Evolutionary conservation across 495 filamentous ascomycete genomes (phyloP).

Genomic region (Xylaria bambusicola): DNA sequence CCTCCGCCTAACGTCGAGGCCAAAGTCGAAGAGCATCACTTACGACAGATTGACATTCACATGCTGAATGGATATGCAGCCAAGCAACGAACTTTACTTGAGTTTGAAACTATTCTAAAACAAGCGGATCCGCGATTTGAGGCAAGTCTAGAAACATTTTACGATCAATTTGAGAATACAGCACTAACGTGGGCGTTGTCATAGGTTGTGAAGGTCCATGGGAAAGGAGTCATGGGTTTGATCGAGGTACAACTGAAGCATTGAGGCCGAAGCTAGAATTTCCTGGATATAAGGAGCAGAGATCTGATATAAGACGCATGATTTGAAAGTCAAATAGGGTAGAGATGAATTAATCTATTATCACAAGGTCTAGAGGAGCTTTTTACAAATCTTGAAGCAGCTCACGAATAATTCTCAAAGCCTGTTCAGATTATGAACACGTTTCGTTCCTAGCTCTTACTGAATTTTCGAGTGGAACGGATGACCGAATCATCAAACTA

Average conservation of each 20-base stretch:
- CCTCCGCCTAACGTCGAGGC: constrained; percentile 15
- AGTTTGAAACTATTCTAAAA: constrained; percentile 33
- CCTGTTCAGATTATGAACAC: no score
- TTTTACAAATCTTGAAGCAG: no score
- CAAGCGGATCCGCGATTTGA: constrained; percentile 28
- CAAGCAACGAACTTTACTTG: constrained; percentile 35
- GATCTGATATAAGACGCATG: no score
- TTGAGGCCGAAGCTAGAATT: background rate
- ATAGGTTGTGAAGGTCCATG: background rate
- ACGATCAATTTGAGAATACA: background rate
- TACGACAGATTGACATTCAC: constrained; percentile 18
- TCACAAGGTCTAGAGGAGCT: no score
- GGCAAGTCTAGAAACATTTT: background rate
- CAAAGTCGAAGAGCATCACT: constrained; percentile 10
- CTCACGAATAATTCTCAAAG: no score
- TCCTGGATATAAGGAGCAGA: no score
- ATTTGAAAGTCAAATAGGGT: no score
- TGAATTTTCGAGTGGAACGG: no score
- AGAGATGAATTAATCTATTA: no score
- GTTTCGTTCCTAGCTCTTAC: no score
- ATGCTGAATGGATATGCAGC: constrained; percentile 23
- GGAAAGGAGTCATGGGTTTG: constrained; percentile 1
- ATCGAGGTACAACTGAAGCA: background rate
- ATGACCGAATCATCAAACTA: no score
- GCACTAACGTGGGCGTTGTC: background rate